Conservation (phyloP, 805 yeast genomes). For the Cyberlindnera meyerae region DNA sequence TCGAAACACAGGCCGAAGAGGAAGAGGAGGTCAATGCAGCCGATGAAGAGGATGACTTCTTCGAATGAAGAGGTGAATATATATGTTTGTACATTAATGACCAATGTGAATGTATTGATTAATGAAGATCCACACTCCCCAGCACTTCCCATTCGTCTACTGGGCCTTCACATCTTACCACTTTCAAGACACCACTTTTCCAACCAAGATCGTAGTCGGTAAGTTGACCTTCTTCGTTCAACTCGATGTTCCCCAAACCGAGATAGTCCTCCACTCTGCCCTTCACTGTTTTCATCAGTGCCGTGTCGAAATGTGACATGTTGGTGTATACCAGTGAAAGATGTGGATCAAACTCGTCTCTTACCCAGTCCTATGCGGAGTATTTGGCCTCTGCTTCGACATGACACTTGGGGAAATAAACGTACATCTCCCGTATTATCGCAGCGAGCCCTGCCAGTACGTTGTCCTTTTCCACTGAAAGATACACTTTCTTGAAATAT, state of each 20-base stretch:
- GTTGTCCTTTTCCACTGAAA: constrained; percentile 18
- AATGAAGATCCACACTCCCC: constrained; percentile 40
- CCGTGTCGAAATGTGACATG: constrained; percentile 60
- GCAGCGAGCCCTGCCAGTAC: constrained; percentile 32
- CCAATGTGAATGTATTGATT: too few relatives aligned
- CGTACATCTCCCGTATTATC: constrained; percentile 54
- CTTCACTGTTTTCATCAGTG: constrained; percentile 56
- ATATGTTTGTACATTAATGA: too few relatives aligned
- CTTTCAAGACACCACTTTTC: constrained; percentile 56
- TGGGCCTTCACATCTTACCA: constrained; percentile 69
- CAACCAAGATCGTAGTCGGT: constrained; percentile 41
- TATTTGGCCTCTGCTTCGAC: constrained; percentile 30
- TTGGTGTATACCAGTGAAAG: constrained; percentile 66
- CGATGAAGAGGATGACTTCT: constrained; percentile 27
- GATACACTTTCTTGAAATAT: constrained; percentile 23
- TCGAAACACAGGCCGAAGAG: constrained; percentile 11
- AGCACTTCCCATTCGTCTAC: constrained; percentile 62
- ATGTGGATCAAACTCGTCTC: constrained; percentile 62
- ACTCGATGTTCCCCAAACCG: constrained; percentile 27
- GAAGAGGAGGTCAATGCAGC: constrained; percentile 23
- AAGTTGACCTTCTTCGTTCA: constrained; percentile 17
- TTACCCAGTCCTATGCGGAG: constrained; percentile 54
- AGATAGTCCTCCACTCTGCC: constrained; percentile 63
- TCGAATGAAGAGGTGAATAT: constrained; percentile 17
- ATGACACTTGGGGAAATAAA: constrained; percentile 35